These are phyloP conservation scores for Leptographium lundbergii DNA, from an alignment of 2,329 filamentous ascomycete genomes.

Conservation along the genomic window DNA sequence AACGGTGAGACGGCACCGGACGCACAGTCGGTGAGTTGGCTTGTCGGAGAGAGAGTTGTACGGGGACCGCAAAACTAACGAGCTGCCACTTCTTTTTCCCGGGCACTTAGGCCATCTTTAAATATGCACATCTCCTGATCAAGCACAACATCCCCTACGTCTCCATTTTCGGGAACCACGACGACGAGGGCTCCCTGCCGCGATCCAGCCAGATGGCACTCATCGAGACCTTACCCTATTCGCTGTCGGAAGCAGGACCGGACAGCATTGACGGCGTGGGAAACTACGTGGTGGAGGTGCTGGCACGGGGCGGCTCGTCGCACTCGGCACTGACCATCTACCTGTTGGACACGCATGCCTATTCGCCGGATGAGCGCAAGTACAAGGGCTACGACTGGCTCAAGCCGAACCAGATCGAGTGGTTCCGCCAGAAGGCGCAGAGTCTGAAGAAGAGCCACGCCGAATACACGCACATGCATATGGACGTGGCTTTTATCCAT, in stretches of 20 bases:
- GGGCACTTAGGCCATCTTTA: constrained; percentile 63
- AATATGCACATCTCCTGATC: constrained; percentile 74
- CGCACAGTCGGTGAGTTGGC: constrained; percentile 57
- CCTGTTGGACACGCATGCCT: constrained; percentile 83
- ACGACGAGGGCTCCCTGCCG: constrained; percentile 76
- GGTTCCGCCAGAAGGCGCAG: constrained; percentile 74
- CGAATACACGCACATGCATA: constrained; percentile 81
- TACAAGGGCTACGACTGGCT: constrained; percentile 97
- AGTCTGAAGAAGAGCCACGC: constrained; percentile 64
- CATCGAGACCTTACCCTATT: constrained; percentile 78
- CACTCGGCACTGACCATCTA: constrained; percentile 94
- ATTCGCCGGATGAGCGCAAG: constrained; percentile 77
- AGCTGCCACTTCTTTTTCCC: too few species aligned
- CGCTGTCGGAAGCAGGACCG: constrained; percentile 73
- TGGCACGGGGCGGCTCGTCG: constrained; percentile 63
- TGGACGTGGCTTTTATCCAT: constrained; percentile 95
- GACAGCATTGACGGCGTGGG: constrained; percentile 78
- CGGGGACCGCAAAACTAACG: too few species aligned
- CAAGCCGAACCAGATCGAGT: constrained; percentile 84
- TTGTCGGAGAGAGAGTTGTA: not conserved
- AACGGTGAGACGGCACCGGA: constrained; percentile 90
- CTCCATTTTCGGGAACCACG: constrained; percentile 93
- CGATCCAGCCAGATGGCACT: constrained; percentile 73
- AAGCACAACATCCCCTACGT: constrained; percentile 82
- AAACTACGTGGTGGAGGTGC: constrained; percentile 87